These are phyloP conservation scores for Schizochytrium sp. DNA, from an alignment of 108 stramenopile genomes.

Conservation along the genomic window DNA sequence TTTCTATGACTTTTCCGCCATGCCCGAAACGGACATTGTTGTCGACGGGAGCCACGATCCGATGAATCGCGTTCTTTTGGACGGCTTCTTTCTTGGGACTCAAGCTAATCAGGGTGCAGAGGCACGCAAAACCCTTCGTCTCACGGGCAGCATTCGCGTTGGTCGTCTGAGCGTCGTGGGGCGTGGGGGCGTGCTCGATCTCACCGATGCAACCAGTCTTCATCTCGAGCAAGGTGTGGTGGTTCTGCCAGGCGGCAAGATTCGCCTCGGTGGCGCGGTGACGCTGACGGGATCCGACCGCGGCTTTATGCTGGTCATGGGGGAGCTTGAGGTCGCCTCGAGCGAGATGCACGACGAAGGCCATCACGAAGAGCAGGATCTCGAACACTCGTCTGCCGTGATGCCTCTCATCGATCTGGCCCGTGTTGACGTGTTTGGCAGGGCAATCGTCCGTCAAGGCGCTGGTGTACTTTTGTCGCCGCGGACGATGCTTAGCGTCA, in stretches of 20 bases:
- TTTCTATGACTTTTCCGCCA: background rate
- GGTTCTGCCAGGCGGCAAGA: background rate
- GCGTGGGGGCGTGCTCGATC: background rate
- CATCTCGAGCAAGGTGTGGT: conserved; percentile 3
- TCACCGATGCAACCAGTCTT: background rate
- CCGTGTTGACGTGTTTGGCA: background rate
- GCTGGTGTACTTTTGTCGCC: background rate
- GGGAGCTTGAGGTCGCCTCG: background rate
- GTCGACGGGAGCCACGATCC: background rate
- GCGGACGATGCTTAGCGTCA: background rate
- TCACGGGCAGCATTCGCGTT: background rate
- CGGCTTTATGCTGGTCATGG: background rate
- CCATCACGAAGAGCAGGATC: background rate
- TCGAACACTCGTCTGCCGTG: conserved; percentile 6
- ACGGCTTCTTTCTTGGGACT: background rate
- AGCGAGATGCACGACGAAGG: background rate
- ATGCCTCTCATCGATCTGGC: background rate
- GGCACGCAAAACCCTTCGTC: background rate
- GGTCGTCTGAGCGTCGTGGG: background rate
- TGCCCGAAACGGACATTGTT: background rate
- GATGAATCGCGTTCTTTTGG: background rate
- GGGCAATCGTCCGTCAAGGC: background rate
- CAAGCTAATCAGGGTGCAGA: background rate
- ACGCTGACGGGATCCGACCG: background rate
- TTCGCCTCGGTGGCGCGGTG: background rate